Evolutionary conservation across 805 yeast genomes (phyloP), one percentile per base, ranked within the genome.

Genomic region (Spathaspora girioi): DNA sequence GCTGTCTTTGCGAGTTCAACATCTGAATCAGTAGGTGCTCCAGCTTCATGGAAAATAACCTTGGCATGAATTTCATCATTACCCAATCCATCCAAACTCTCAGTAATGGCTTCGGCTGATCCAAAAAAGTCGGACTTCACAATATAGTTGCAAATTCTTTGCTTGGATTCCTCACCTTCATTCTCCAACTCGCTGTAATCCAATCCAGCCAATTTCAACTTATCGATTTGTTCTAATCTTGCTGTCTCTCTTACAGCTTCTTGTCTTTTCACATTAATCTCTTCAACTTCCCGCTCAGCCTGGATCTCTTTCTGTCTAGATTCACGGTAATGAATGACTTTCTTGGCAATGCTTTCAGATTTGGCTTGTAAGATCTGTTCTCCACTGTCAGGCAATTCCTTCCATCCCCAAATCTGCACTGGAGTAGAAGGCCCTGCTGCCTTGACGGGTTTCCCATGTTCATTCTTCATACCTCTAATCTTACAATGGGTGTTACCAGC

Each of bases 391-490:
- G 98, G 98, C 38, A 92, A 70, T 35, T 84, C 92, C 63, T 87
- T 91, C 99, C 99, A 94, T 0, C 99, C 99, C 64, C 89, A 79
- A 7, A 94, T 76, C 60, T 90, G 96, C 1, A 89, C 96, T 0
- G 98, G 97, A 8, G 87, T 84, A 0, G 97, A 86, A 0, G 99
- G 98, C 0, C 82, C 81, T 0, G 96, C 97, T 29, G 66, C 53
- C 52, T 82, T 80, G 8, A 90, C 67, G 0, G 75, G 51, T 56
- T 82, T 82, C 3, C 93, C 92, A 51, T 71, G 64, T 56, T 90
- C 97, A 66, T 90, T 88, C 50, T 77, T 78, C 79, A 94, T 80
- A 15, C 86, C 82, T 59, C 85, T 81, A 1, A 93, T 92, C 63
- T 87, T 88, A 67, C 97, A 90, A 73, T 85, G 89, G 0, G 96